Percentiles rank a stretch among this genome's conserved stretches.
These are phyloP conservation scores for Lasiosphaeria miniovina DNA, from an alignment of 495 filamentous ascomycete genomes.

Conservation along the genomic window DNA sequence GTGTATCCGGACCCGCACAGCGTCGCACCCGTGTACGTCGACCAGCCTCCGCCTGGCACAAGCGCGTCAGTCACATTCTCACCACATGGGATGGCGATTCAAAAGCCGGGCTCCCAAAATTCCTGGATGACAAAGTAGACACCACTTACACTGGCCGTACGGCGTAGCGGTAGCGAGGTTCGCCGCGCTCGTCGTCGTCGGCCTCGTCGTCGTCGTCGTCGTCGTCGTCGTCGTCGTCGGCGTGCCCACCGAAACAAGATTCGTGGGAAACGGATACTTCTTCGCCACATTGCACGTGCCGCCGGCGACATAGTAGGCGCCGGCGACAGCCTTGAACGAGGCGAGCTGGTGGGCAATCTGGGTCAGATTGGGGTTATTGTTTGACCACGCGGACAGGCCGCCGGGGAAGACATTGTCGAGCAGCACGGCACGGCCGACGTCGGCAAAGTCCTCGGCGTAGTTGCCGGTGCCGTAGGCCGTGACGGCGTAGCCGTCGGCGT, in stretches of 20 bases:
- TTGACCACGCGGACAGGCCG: constrained; percentile 1
- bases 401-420: constrained; percentile 16
- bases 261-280: constrained; percentile 14
- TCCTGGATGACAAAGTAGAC: background rate
- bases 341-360: constrained; percentile 7
- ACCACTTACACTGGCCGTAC: background rate
- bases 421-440: constrained; percentile 14
- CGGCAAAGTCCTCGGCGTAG: constrained; percentile 17
- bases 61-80: background rate
- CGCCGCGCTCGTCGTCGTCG: background rate
- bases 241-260: constrained; percentile 2
- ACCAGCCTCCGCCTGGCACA: background rate
- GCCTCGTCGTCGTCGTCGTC: background rate
- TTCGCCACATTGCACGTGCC: constrained; percentile 3
- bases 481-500: constrained; percentile 14
- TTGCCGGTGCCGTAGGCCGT: constrained; percentile 13
- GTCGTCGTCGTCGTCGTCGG: background rate
- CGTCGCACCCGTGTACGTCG: background rate
- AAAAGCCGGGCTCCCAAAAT: too few relatives aligned
- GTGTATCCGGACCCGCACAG: background rate
- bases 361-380: constrained; percentile 9
- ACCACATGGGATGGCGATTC: background rate
- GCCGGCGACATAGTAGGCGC: background rate
- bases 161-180: background rate
- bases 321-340: constrained; percentile 5